phyloP scores from a whole-genome alignment of 345 rosid genomes.

The Salix caprea region DNA sequence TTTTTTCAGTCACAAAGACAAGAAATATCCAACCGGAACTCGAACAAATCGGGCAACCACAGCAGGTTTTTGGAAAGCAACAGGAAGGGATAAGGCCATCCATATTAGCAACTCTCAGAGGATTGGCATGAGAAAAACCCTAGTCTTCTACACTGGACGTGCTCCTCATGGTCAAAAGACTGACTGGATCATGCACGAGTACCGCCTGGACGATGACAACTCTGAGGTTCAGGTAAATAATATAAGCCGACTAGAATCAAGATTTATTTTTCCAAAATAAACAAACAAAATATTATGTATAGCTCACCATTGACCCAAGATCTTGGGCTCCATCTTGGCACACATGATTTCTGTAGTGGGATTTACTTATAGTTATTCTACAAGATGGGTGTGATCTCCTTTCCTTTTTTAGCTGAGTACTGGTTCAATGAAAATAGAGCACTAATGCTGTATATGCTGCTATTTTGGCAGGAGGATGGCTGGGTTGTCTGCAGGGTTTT shows the following conservation, averaged over 20 bases:
- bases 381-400: neutral
- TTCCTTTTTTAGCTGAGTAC: neutral
- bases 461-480: conserved; percentile 55
- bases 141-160: conserved; percentile 94
- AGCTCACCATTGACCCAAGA: neutral
- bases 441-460: neutral
- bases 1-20: conserved; percentile 98
- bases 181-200: conserved; percentile 99
- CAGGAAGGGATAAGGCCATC: conserved; percentile 94
- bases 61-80: conserved; percentile 99
- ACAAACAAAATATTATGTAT: neutral
- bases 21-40: conserved; percentile 96
- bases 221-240: conserved; percentile 57
- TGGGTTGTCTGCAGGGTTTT: conserved; percentile 71
- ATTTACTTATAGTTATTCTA: too few species aligned
- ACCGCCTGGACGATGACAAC: conserved; percentile 71
- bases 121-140: conserved; percentile 97
- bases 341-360: neutral
- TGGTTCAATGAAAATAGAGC: neutral
- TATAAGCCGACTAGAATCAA: neutral
- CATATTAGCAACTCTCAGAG: conserved; percentile 63
- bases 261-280: neutral
- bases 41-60: conserved; percentile 93
- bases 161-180: conserved; percentile 99
- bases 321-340: neutral